Evolutionary conservation across 2,329 filamentous ascomycete genomes (phyloP), one percentile per base, ranked within the genome.

Genomic region (Exophiala xenobiotica): DNA sequence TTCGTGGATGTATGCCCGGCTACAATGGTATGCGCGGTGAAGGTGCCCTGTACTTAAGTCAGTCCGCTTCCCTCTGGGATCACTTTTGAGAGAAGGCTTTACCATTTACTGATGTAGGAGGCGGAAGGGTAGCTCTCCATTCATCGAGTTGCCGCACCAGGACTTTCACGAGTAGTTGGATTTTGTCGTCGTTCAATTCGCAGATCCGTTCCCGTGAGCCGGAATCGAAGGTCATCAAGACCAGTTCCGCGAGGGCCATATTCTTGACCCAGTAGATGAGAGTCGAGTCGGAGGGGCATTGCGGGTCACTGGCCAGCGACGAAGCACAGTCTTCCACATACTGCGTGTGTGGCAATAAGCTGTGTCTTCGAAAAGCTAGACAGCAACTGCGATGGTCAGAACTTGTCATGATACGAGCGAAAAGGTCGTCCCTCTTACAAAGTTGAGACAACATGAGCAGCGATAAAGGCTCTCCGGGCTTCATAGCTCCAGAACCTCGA

Each of bases 401-500:
- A 24, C 18, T n/a, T 19, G n/a, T 23, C 45, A 40, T 14, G 40
- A 5, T 39, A 31, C 12, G n/a, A 40, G 8, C 2, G 23, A 6
- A 7, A n/a, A 22, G 8, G 19, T 1, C 8, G 7, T 7, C 6
- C 18, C 19, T 29, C 14, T 43, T 47, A 54, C 51, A 48, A 55
- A 19, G 44, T 55, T 18, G 52, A 55, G 8, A 55, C 26, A 4
- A 24, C 31, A 26, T 37, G 40, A 6, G 52, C 44, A 6, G 47
- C 52, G 24, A 49, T 26, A 39, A 31, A 49, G 6, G 52, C 52
- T 18, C 52, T 44, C 33, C 52, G 47, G 8, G 52, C 52, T 20
- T 55, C 52, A 23, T 44, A 51, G 8, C 45, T 41, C 48, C 52
- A 51, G 40, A 55, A 55, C 11, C 48, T 51, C 8, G 48, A 51